A percentile compares a stretch with the other conserved stretches of the same genome.
phyloP scores from a whole-genome alignment of 805 yeast genomes.

The Candida methanosorbosa region DNA sequence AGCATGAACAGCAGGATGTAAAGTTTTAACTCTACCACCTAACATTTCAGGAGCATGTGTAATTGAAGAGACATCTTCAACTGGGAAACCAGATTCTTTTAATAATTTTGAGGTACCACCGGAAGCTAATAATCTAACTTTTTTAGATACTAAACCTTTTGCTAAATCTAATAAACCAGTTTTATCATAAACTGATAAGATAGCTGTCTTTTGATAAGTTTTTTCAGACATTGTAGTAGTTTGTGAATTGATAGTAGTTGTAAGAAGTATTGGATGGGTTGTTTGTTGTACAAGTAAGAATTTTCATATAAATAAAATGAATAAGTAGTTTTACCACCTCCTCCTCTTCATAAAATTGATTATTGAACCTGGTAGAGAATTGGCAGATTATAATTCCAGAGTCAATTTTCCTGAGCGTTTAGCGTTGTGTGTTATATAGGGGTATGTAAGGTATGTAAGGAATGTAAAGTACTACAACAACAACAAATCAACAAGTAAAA shows the following conservation, averaged over 20 bases:
- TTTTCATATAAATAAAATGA: too few species aligned
- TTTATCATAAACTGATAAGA: constrained; percentile 93
- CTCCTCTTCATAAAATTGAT: too few species aligned
- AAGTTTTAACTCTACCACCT: constrained; percentile 96
- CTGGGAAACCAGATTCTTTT: constrained; percentile 97
- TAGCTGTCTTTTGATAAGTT: constrained; percentile 69
- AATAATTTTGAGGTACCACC: constrained; percentile 96
- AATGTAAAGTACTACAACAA: too few species aligned
- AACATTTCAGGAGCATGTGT: constrained; percentile 99
- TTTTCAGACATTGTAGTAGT: constrained; percentile 17
- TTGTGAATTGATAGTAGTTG: background rate
- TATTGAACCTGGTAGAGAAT: too few species aligned
- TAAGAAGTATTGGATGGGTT: background rate
- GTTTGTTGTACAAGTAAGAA: too few species aligned
- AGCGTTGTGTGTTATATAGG: too few species aligned
- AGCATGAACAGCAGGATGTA: constrained; percentile 98
- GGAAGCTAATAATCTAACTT: constrained; percentile 89
- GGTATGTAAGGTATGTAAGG: too few species aligned
- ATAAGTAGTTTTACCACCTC: too few species aligned
- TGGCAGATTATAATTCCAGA: too few species aligned
- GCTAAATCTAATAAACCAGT: constrained; percentile 95
- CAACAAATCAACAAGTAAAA: too few species aligned
- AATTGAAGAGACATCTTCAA: constrained; percentile 88
- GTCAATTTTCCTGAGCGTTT: too few species aligned
- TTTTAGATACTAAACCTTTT: constrained; percentile 82